Evolutionary conservation across 1,284 basidiomycete genomes (phyloP), one percentile per base, ranked within the genome.

Genomic region (Heterobasidion occidentale): DNA sequence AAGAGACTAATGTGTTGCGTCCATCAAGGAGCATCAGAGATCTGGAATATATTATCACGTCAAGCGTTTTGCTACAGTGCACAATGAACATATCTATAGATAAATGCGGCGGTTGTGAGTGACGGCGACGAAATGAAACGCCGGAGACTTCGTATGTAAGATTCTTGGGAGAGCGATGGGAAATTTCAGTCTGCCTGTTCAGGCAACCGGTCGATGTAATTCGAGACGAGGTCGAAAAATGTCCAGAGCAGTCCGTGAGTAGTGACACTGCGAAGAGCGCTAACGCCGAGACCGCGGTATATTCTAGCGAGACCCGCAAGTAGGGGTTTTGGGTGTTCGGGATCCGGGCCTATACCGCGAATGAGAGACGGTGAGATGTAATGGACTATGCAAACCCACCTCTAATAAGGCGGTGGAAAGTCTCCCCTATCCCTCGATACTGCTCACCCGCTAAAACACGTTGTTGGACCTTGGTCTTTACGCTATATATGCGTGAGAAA

Each of bases 401-500:
- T 72, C 88, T 78, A 57, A 94, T 77, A 49, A 96, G 78, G 35
- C 90, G 83, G 60, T 74, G 74, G 55, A 94, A 77, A 7, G 94
- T 93, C 70, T 89, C 85, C 66, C 75, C 77, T 15, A 86, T 77
- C 46, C 84, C 79, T 58, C 86, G 81, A 60, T 84, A 80, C 49
- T 76, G 77, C 60, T 87, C 81, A 48, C 88, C 88, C 4, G 92
- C 88, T 38, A 97, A 75, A 12, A 91, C 86, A 54, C 94, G 85
- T 65, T 94, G 88, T 68, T 97, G 93, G 38, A 95, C 80, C 67
- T 94, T 94, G 0, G 94, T 96, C 74, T 97, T 97, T 56, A 96
- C 90, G 54, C 93, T 90, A 63, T 63, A 69, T 14, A 47, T 42
- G 46, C 34, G 20, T 55, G 9, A 56, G 50, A 52, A 34, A 50